Evolutionary conservation across 768 basidiomycete species (phyloP).

Genomic region (Russula abietina): DNA sequence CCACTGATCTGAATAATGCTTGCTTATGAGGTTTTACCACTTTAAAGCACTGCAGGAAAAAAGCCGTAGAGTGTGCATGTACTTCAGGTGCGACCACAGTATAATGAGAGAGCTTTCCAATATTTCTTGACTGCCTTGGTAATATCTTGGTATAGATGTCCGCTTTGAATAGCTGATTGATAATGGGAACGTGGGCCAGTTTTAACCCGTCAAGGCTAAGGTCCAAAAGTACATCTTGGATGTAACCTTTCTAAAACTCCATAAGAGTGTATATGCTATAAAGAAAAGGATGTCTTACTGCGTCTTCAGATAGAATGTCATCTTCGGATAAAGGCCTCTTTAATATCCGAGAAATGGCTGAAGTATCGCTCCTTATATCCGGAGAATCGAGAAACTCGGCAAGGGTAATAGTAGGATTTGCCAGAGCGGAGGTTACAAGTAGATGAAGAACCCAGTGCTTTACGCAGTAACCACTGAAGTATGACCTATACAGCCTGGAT

Average conservation of each 20-base stretch:
- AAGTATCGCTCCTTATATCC: background rate
- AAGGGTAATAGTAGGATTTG: conserved; percentile 2
- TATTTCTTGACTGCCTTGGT: background rate
- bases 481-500: conserved; percentile 39
- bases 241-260: background rate
- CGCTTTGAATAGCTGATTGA: background rate
- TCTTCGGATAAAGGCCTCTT: background rate
- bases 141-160: conserved; percentile 22
- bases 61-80: background rate
- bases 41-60: conserved; percentile 12
- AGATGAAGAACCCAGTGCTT: conserved; percentile 47
- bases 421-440: conserved; percentile 32
- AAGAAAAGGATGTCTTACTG: background rate
- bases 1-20: background rate
- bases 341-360: background rate
- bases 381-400: background rate
- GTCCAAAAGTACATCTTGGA: background rate
- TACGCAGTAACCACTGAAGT: conserved; percentile 45
- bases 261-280: background rate
- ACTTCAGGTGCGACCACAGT: conserved; percentile 18
- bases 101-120: background rate
- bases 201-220: conserved; percentile 6
- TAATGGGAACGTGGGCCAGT: background rate
- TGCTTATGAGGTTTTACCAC: background rate
- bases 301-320: background rate